phyloP scores from a whole-genome alignment of 2,329 filamentous ascomycete genomes.

The Fusarium sp. region DNA sequence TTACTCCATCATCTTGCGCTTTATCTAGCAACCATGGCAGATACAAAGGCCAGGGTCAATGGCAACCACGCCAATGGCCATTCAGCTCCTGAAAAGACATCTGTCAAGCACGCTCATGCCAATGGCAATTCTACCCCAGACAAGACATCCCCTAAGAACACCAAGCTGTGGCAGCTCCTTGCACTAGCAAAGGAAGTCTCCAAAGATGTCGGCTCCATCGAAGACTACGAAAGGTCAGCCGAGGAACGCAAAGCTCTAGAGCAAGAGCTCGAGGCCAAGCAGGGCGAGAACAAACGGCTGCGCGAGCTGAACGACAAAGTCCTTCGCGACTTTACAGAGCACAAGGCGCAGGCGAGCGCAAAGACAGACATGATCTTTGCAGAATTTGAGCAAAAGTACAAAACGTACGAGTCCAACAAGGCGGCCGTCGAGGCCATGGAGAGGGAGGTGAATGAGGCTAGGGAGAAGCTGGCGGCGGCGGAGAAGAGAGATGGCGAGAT shows the following conservation, averaged over 20 bases:
- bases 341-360: constrained; percentile 35
- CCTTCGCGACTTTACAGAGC: constrained; percentile 38
- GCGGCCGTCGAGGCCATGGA: constrained; percentile 54
- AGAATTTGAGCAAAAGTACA: constrained; percentile 44
- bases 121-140: constrained; percentile 36
- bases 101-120: constrained; percentile 26
- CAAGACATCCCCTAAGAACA: constrained; percentile 32
- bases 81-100: constrained; percentile 22
- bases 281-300: constrained; percentile 40
- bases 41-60: constrained; percentile 45
- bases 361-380: constrained; percentile 39
- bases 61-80: constrained; percentile 28
- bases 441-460: constrained; percentile 58
- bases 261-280: constrained; percentile 41
- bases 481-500: constrained; percentile 56
- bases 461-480: constrained; percentile 53
- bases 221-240: constrained; percentile 42
- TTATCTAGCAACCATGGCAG: constrained; percentile 40
- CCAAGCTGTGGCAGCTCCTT: constrained; percentile 45
- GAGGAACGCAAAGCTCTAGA: constrained; percentile 40
- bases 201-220: constrained; percentile 44
- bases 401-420: constrained; percentile 44
- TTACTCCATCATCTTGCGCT: constrained; percentile 16
- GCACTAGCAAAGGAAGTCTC: constrained; percentile 45
- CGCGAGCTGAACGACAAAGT: constrained; percentile 44